phyloP scores from a whole-genome alignment of 1,284 basidiomycete genomes.

The Entoloma clypeatum region DNA sequence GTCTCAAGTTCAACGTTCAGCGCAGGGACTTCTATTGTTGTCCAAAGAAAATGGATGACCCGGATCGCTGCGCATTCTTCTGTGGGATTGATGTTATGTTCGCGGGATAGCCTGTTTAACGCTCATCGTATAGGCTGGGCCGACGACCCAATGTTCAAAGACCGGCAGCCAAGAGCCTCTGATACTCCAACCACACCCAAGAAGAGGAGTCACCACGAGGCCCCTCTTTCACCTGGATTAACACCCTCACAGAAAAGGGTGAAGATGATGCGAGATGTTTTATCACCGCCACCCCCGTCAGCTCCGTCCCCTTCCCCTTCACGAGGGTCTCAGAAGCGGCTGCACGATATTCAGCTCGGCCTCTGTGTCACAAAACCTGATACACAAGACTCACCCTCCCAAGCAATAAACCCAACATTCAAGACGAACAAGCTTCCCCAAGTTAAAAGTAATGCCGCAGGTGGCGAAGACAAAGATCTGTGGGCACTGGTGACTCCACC shows the following conservation, averaged over 20 bases:
- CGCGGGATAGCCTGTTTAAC: no score
- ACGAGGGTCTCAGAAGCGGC: slow-evolving; percentile 8
- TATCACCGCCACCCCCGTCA: neutral
- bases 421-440: neutral
- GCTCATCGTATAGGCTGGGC: slow-evolving; percentile 20
- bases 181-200: slow-evolving; percentile 7
- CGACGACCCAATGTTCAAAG: slow-evolving; percentile 17
- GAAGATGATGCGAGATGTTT: slow-evolving; percentile 10
- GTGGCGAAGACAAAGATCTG: slow-evolving; percentile 7
- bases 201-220: slow-evolving; percentile 7
- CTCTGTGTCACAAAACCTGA: neutral
- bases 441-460: neutral
- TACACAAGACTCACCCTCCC: neutral
- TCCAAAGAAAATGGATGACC: slow-evolving; percentile 17
- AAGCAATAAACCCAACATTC: neutral
- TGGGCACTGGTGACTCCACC: slow-evolving; percentile 12
- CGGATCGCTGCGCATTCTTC: slow-evolving; percentile 24
- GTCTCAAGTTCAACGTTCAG: slow-evolving; percentile 13
- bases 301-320: slow-evolving; percentile 3
- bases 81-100: no score
- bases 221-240: neutral
- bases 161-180: neutral
- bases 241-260: slow-evolving; percentile 13
- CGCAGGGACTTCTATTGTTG: slow-evolving; percentile 29
- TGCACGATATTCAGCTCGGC: slow-evolving; percentile 8